phyloP scores from a whole-genome alignment of 1,139 yeast genomes.

The Ogataea hybrid region DNA sequence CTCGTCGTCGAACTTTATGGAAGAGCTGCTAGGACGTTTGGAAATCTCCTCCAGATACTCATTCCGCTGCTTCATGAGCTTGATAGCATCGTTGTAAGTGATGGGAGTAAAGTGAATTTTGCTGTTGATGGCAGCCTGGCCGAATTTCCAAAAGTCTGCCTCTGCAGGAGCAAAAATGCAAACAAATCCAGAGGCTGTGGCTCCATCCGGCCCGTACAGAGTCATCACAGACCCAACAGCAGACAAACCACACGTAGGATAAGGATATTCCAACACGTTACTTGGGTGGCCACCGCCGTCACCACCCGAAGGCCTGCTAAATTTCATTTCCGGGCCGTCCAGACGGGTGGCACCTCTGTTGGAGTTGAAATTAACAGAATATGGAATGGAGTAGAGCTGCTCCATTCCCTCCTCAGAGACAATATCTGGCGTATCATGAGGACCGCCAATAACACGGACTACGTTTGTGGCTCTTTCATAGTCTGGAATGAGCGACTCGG shows the following conservation, averaged over 20 bases:
- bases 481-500: slow-evolving; percentile 24
- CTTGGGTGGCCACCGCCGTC: slow-evolving; percentile 41
- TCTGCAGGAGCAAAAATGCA: slow-evolving; percentile 35
- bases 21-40: slow-evolving; percentile 19
- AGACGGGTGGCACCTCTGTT: slow-evolving; percentile 38
- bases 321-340: slow-evolving; percentile 36
- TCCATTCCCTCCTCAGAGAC: slow-evolving; percentile 33
- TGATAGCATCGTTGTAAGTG: slow-evolving; percentile 32
- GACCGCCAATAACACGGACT: slow-evolving; percentile 36
- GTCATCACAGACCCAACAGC: slow-evolving; percentile 36
- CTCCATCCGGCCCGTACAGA: slow-evolving; percentile 38
- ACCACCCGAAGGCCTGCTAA: slow-evolving; percentile 34
- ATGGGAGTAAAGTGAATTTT: slow-evolving; percentile 31
- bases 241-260: slow-evolving; percentile 38
- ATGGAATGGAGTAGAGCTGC: slow-evolving; percentile 30
- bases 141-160: slow-evolving; percentile 39
- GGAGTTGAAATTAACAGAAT: slow-evolving; percentile 36
- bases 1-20: slow-evolving; percentile 24
- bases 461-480: slow-evolving; percentile 27
- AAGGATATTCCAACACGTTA: slow-evolving; percentile 37
- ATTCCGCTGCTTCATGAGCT: slow-evolving; percentile 27
- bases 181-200: slow-evolving; percentile 37
- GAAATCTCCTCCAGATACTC: slow-evolving; percentile 25
- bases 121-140: slow-evolving; percentile 36
- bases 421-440: slow-evolving; percentile 38